Percentiles rank a stretch among this genome's conserved stretches.
phyloP scores from a whole-genome alignment of 805 yeast genomes.

The Vanderwaltozyma verrucispora region DNA sequence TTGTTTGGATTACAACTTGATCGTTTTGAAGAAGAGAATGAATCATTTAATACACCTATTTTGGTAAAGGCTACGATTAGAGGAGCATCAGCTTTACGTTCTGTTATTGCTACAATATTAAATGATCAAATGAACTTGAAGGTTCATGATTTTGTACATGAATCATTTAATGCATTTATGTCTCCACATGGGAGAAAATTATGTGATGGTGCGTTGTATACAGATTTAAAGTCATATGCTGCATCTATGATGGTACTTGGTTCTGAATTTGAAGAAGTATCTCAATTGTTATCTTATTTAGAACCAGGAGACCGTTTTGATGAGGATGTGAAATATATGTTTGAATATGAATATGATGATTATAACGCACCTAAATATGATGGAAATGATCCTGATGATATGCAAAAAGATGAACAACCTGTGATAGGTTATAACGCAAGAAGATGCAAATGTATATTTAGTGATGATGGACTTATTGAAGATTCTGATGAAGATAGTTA shows the following conservation, averaged over 20 bases:
- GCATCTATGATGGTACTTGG: constrained; percentile 46
- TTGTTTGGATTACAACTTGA: constrained; percentile 52
- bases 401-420: neutral
- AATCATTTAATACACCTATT: constrained; percentile 33
- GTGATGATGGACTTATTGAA: constrained; percentile 24
- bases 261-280: constrained; percentile 37
- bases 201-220: constrained; percentile 48
- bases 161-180: constrained; percentile 48
- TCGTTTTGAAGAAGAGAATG: constrained; percentile 36
- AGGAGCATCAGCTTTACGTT: constrained; percentile 56
- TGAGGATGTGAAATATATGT: constrained; percentile 54
- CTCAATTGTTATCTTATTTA: constrained; percentile 43
- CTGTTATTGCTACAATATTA: constrained; percentile 49
- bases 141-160: constrained; percentile 48
- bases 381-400: constrained; percentile 5
- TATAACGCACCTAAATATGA: constrained; percentile 20
- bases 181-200: constrained; percentile 57
- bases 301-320: constrained; percentile 57
- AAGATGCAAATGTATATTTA: constrained; percentile 31
- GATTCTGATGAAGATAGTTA: constrained; percentile 23
- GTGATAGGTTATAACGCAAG: neutral
- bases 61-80: constrained; percentile 40
- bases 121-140: constrained; percentile 37
- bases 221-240: constrained; percentile 49
- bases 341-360: constrained; percentile 44